Base-by-base conservation (phyloP, 768 basidiomycete genomes). In the Tephrocybe sp. region DNA sequence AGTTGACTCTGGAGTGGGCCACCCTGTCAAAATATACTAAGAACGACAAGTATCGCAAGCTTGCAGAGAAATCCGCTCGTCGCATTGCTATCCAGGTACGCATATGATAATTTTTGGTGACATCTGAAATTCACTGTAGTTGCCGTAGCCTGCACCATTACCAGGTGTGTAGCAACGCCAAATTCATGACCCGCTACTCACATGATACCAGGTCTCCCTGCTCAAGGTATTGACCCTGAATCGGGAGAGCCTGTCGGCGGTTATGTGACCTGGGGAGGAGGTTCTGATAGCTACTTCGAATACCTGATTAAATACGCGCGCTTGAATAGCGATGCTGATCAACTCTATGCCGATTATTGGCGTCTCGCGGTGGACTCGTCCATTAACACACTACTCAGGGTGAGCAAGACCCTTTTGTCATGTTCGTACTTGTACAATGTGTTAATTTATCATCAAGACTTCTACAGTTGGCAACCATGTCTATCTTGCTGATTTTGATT, bases 221-320 rank as follows among this genome's bases (percentile, higher is more conserved):
- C 76, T 1, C 75, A 79, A 61, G 69, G 67, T 3, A 75, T 86
- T 34, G 73, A 84, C 58, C 83, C 85, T 1, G 39, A 70, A 0
- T 75, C 73, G 7, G 78, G 81, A 4, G 8, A 65, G 18, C 63
- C 72, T 10, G 67, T 73, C 20, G 80, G 76, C 30, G 76, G 72
- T 9, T 85, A 84, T 55, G 77, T 87, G 51, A 71, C 74, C 4
- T 79, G 87, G 87, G 79, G 84, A 26, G 89, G 82, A 47, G 86
- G 85, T 28, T 83, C 81, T 0, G 88, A 90, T 65, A 87, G 85
- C 51, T 90, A 83, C 68, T 84, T 86, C 53, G 88, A 90, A 63
- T 89, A 90, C 59, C 72, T 88, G 51, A 81, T 88, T 73, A 90
- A 90, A 62, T 79, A 73, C 51, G 71, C 88, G 3, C 85, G 86